These are phyloP conservation scores for Oryza nivara DNA, from an alignment of 176 grass and related monocot species.

Conservation along the genomic window DNA sequence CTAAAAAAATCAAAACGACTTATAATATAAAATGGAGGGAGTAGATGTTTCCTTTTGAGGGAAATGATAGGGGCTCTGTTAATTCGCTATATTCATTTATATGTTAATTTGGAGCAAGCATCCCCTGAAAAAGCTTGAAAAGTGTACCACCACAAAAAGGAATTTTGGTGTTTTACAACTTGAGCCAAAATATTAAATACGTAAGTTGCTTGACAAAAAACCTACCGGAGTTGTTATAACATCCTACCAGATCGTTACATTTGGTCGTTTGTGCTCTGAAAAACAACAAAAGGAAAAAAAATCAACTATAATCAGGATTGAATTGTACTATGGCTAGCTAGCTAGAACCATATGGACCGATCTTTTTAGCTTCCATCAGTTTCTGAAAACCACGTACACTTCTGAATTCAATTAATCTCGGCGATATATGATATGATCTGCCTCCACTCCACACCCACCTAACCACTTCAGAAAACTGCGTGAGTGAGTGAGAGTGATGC, in stretches of 20 bases:
- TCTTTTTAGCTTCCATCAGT: background rate
- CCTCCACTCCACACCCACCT: background rate
- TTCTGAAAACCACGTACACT: background rate
- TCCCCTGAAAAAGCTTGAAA: background rate
- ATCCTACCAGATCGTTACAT: background rate
- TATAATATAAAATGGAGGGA: no score
- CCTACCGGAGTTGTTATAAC: background rate
- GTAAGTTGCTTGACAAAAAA: no score
- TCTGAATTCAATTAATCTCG: background rate
- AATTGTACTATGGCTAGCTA: background rate
- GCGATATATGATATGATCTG: background rate
- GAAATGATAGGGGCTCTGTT: no score
- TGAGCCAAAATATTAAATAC: background rate
- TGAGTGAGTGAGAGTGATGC: background rate
- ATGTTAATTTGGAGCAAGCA: no score
- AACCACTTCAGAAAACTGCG: background rate
- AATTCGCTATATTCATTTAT: no score
- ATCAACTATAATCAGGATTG: background rate
- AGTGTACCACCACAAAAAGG: background rate
- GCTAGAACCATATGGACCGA: background rate
- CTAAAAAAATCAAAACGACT: no score
- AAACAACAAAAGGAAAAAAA: background rate
- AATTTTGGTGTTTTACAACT: background rate
- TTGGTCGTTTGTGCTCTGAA: background rate
- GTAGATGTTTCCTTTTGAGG: no score